These are phyloP conservation scores for Aspergillus ustus DNA, from an alignment of 2,329 filamentous ascomycete species.

Conservation along the genomic window DNA sequence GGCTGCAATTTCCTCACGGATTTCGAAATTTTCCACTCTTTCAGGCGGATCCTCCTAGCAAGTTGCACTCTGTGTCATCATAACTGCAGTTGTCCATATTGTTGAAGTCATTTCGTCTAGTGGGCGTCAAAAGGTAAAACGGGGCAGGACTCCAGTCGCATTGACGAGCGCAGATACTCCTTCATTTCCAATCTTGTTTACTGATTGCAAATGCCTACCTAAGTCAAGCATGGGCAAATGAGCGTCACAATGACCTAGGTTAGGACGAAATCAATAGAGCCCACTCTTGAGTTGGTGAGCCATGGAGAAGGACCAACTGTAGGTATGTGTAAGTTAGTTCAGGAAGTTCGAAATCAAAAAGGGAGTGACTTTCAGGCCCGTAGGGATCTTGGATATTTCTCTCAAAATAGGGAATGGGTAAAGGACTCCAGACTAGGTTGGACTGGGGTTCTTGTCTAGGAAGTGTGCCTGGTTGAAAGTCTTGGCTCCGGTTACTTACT, in stretches of 20 bases:
- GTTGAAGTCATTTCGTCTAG: not conserved
- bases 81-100: constrained; percentile 55
- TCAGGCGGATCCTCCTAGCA: constrained; percentile 54
- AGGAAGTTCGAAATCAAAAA: not conserved
- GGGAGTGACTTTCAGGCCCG: too few species aligned
- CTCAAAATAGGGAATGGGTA: constrained; percentile 3
- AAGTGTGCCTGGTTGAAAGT: not conserved
- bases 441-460: not conserved
- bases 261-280: not conserved
- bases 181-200: not conserved
- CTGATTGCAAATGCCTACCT: not conserved
- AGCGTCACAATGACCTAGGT: not conserved
- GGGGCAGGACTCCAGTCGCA: not conserved
- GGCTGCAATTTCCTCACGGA: constrained; percentile 40
- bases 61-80: constrained; percentile 52
- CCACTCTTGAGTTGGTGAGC: not conserved
- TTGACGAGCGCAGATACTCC: not conserved
- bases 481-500: constrained; percentile 9
- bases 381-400: not conserved
- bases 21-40: too few species aligned
- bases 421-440: not conserved
- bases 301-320: not conserved
- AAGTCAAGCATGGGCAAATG: not conserved
- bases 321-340: not conserved
- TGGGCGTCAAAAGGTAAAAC: too few species aligned